These are phyloP conservation scores for Apiotrichum domesticum DNA, from an alignment of 1,284 basidiomycete species.

Conservation along the genomic window DNA sequence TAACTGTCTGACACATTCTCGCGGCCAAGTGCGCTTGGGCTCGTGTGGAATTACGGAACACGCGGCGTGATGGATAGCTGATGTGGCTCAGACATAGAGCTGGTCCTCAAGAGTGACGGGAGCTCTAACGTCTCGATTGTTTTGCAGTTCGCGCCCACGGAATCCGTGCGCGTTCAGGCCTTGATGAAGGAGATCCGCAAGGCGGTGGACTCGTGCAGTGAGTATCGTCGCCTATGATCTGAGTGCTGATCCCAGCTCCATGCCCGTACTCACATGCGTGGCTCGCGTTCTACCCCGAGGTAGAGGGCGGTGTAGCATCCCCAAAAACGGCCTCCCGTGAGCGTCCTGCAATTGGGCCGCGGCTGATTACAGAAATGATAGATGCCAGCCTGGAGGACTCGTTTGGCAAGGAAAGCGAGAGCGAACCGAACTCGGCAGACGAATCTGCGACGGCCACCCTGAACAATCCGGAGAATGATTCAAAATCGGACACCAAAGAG, in stretches of 20 bases:
- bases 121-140: constrained; percentile 59
- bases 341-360: not conserved
- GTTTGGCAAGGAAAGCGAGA: constrained; percentile 1
- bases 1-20: not conserved
- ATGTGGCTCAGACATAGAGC: constrained; percentile 8
- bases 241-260: constrained; percentile 1
- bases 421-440: not conserved
- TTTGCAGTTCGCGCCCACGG: constrained; percentile 59
- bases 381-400: not conserved
- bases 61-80: too few species aligned
- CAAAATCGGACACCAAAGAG: too few species aligned
- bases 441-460: not conserved
- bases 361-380: not conserved
- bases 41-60: too few species aligned
- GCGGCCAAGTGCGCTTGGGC: too few species aligned
- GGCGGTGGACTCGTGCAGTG: constrained; percentile 8
- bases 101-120: constrained; percentile 49
- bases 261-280: constrained; percentile 21
- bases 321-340: not conserved
- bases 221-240: not conserved
- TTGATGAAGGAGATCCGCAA: constrained; percentile 26
- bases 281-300: constrained; percentile 30
- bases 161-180: constrained; percentile 25
- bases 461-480: not conserved
- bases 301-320: not conserved